phyloP scores from a whole-genome alignment of 2,329 filamentous ascomycete species.

The Verticillium nonalfalfae region DNA sequence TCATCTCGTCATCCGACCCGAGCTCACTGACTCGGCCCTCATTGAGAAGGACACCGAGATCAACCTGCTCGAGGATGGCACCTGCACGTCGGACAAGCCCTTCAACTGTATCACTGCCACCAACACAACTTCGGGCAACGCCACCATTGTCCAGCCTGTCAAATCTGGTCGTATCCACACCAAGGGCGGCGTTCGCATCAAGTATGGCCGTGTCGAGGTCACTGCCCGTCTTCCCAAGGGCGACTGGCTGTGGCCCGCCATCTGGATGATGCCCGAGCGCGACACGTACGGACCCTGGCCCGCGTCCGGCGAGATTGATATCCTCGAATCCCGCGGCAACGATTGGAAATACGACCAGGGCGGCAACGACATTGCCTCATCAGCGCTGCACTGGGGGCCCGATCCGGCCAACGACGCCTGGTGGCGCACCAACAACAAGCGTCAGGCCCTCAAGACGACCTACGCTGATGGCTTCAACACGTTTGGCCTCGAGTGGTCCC shows the following conservation, averaged over 20 bases:
- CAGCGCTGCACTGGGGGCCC: conserved; percentile 78
- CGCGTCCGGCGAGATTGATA: conserved; percentile 64
- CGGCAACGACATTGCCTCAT: conserved; percentile 75
- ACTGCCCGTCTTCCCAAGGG: conserved; percentile 68
- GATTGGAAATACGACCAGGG: conserved; percentile 70
- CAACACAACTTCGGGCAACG: conserved; percentile 64
- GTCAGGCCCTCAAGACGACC: conserved; percentile 66
- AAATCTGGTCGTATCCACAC: conserved; percentile 76
- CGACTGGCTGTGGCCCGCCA: conserved; percentile 89
- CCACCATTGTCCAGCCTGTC: conserved; percentile 70
- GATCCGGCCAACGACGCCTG: conserved; percentile 66
- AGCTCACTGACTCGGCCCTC: conserved; percentile 62
- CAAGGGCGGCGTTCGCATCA: conserved; percentile 62
- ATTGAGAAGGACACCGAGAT: conserved; percentile 62
- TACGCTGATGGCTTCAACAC: conserved; percentile 66
- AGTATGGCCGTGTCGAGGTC: conserved; percentile 77
- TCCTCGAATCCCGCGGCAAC: conserved; percentile 75
- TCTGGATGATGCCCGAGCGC: conserved; percentile 78
- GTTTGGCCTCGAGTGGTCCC: conserved; percentile 78
- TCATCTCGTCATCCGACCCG: conserved; percentile 68
- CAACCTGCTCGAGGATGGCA: conserved; percentile 59
- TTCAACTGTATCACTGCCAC: conserved; percentile 62
- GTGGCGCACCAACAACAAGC: conserved; percentile 80
- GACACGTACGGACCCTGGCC: conserved; percentile 74
- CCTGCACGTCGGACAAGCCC: conserved; percentile 55